A percentile compares a stretch with the other conserved stretches of the same genome.
These are phyloP conservation scores for Ganoderma boninense DNA, from an alignment of 1,284 basidiomycete species.

Conservation along the genomic window DNA sequence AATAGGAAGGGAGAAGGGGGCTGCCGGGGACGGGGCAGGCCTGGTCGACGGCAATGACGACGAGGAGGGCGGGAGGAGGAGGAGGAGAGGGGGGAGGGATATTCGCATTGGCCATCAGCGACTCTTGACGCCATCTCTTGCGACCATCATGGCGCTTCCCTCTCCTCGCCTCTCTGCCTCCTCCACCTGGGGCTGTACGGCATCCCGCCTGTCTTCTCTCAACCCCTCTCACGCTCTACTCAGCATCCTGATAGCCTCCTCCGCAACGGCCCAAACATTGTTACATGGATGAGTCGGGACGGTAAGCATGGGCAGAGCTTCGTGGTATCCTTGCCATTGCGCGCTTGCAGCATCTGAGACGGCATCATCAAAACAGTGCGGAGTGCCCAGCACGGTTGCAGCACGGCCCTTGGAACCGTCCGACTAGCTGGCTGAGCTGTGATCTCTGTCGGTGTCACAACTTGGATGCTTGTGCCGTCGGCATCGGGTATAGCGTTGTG, in stretches of 20 bases:
- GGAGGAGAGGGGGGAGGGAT: slow-evolving; percentile 16
- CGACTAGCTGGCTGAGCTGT: neutral
- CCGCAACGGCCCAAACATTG: neutral
- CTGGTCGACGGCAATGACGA: slow-evolving; percentile 17
- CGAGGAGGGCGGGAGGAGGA: slow-evolving; percentile 17
- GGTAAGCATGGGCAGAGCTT: neutral
- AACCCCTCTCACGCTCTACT: neutral
- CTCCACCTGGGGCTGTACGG: slow-evolving; percentile 17
- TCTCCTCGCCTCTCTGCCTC: neutral
- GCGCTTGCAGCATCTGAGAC: neutral
- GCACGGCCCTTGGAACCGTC: neutral
- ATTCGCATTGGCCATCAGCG: slow-evolving; percentile 30
- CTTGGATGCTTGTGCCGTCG: neutral
- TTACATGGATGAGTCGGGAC: neutral
- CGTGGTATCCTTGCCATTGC: neutral
- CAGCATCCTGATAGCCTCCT: neutral
- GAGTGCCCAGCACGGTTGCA: neutral
- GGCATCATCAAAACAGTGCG: neutral
- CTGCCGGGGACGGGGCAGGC: slow-evolving; percentile 8
- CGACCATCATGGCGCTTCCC: slow-evolving; percentile 32
- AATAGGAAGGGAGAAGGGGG: neutral
- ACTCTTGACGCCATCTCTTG: slow-evolving; percentile 30
- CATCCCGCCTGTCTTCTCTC: slow-evolving; percentile 22
- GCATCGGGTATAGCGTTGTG: neutral
- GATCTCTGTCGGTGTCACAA: neutral